Conservation (phyloP, 2,329 filamentous ascomycete genomes). For the Dactylellina parvicollis region DNA sequence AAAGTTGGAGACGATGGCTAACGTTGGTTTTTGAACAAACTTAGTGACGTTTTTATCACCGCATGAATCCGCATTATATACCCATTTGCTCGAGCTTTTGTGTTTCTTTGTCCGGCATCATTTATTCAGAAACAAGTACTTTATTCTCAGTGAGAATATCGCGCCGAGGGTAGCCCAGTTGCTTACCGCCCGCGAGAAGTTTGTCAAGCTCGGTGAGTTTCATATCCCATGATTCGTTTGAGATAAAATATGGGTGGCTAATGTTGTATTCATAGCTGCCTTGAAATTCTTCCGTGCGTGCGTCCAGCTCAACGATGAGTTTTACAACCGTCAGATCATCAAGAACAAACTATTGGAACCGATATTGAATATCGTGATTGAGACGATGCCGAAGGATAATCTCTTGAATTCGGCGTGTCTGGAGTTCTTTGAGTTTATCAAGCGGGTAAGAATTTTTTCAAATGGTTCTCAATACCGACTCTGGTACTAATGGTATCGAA, state of each 20-base stretch:
- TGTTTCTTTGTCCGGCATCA: conserved; percentile 95
- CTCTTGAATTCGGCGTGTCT: conserved; percentile 91
- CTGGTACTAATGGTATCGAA: neutral
- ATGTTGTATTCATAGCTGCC: conserved; percentile 69
- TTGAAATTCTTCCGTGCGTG: conserved; percentile 93
- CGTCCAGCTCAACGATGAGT: conserved; percentile 85
- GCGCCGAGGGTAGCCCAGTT: conserved; percentile 83
- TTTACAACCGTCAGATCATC: conserved; percentile 85
- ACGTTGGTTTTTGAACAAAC: neutral
- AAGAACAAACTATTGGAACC: conserved; percentile 83
- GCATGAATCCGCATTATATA: conserved; percentile 88
- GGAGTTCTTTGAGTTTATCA: conserved; percentile 92
- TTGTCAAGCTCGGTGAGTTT: conserved; percentile 83
- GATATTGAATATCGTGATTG: conserved; percentile 82
- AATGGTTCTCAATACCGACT: neutral
- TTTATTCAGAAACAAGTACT: conserved; percentile 83
- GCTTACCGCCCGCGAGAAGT: conserved; percentile 84
- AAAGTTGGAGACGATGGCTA: conserved; percentile 27
- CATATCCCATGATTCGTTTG: neutral
- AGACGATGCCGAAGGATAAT: conserved; percentile 91
- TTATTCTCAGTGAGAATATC: conserved; percentile 82
- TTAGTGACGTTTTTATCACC: conserved; percentile 77
- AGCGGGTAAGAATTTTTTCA: conserved; percentile 60
- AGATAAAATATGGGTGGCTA: conserved; percentile 44
- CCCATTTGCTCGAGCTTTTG: conserved; percentile 89